Conservation (phyloP, 306 rosid genomes). For the Canavalia gladiata region DNA sequence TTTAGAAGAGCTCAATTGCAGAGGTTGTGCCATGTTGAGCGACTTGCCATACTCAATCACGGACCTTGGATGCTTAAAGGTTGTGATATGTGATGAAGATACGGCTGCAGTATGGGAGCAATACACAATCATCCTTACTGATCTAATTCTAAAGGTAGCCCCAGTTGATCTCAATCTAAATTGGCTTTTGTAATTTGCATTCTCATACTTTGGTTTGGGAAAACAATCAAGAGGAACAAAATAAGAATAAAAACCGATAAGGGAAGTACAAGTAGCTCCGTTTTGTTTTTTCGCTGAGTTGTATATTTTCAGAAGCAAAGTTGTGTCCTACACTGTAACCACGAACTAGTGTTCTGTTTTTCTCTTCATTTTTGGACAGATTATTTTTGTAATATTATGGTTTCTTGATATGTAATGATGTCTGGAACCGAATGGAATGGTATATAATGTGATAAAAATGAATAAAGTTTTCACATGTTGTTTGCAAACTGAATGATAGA, state of each 20-base stretch:
- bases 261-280: not conserved
- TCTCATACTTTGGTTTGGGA: not conserved
- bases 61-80: constrained; percentile 48
- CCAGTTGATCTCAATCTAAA: constrained; percentile 54
- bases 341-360: not conserved
- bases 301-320: not conserved
- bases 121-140: not conserved
- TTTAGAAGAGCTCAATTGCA: constrained; percentile 50
- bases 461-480: too few species aligned
- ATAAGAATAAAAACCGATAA: constrained; percentile 9
- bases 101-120: constrained; percentile 45
- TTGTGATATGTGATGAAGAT: constrained; percentile 68
- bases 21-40: constrained; percentile 53
- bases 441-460: too few species aligned
- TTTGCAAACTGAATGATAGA: too few species aligned
- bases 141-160: constrained; percentile 32
- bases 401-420: too few species aligned
- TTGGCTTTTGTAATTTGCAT: constrained; percentile 49
- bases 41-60: constrained; percentile 54
- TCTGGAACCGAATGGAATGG: too few species aligned
- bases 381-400: not conserved
- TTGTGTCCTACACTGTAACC: not conserved
- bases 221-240: not conserved
- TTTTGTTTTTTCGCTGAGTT: not conserved
- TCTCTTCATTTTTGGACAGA: not conserved